Conservation (phyloP, 2,329 filamentous ascomycete species). For the Cercospora canescens region DNA sequence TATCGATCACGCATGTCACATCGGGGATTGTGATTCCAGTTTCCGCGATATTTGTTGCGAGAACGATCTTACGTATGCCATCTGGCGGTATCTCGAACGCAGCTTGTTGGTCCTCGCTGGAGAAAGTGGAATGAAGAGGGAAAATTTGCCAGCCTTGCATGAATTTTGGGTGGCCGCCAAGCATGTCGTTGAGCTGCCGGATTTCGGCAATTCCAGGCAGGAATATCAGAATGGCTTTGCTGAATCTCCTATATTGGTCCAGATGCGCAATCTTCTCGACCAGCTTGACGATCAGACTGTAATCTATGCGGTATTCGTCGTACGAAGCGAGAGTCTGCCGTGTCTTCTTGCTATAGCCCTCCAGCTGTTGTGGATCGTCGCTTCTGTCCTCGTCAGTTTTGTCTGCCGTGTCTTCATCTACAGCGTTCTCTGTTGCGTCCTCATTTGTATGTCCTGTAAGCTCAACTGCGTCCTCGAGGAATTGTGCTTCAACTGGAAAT, state of each 20-base stretch:
- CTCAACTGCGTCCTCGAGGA: constrained; percentile 90
- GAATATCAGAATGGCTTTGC: constrained; percentile 91
- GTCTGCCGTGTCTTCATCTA: constrained; percentile 44
- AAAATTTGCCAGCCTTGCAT: constrained; percentile 79
- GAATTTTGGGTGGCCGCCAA: constrained; percentile 76
- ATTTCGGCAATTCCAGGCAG: constrained; percentile 86
- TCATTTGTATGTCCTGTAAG: constrained; percentile 71
- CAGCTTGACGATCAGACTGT: constrained; percentile 78
- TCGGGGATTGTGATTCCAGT: constrained; percentile 98
- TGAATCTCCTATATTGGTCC: constrained; percentile 67
- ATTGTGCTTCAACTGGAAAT: constrained; percentile 85
- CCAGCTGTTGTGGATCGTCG: constrained; percentile 63
- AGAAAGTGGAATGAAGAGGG: constrained; percentile 89
- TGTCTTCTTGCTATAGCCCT: constrained; percentile 74
- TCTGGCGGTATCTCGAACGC: constrained; percentile 83
- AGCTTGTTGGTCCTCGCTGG: constrained; percentile 92
- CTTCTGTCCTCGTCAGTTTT: constrained; percentile 42
- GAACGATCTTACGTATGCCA: constrained; percentile 85
- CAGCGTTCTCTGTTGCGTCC: constrained; percentile 56
- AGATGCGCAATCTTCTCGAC: constrained; percentile 74
- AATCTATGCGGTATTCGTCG: constrained; percentile 91
- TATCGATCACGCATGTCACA: constrained; percentile 94
- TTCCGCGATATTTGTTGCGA: constrained; percentile 97
- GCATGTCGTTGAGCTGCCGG: constrained; percentile 71
- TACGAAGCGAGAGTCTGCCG: constrained; percentile 72